Evolutionary conservation across 495 filamentous ascomycete species (phyloP).

Genomic region (Tetracladium setigerum): DNA sequence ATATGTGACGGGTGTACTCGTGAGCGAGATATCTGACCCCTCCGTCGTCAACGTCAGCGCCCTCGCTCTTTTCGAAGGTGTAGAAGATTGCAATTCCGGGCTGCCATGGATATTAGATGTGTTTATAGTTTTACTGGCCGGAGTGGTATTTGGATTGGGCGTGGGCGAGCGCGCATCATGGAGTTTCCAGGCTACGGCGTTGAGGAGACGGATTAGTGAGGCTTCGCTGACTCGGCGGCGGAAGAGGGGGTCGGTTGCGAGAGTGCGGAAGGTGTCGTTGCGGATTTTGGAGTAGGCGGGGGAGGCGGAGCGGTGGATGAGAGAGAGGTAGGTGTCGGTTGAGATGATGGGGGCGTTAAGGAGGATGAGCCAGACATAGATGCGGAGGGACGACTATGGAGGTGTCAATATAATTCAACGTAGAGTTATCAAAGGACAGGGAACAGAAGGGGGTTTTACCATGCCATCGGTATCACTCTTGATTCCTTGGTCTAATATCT

Average conservation of each 20-base stretch:
- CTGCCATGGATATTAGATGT: slow-evolving; percentile 23
- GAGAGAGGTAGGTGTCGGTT: slow-evolving; percentile 79
- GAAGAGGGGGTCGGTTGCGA: slow-evolving; percentile 93
- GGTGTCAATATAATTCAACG: background rate
- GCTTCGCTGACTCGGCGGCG: slow-evolving; percentile 92
- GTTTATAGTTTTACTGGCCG: slow-evolving; percentile 12
- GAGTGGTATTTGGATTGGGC: background rate
- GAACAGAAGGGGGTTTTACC: slow-evolving; percentile 42
- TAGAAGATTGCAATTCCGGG: slow-evolving; percentile 29
- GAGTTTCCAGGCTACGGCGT: slow-evolving; percentile 89
- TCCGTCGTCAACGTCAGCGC: slow-evolving; percentile 50
- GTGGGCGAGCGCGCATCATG: slow-evolving; percentile 50
- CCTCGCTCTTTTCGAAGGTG: slow-evolving; percentile 38
- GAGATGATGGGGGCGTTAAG: slow-evolving; percentile 75
- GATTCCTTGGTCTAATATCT: slow-evolving; percentile 71
- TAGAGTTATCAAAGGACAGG: background rate
- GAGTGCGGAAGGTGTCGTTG: slow-evolving; percentile 94
- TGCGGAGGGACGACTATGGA: slow-evolving; percentile 75
- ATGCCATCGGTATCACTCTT: slow-evolving; percentile 84
- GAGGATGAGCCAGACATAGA: slow-evolving; percentile 93
- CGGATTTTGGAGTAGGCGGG: slow-evolving; percentile 95
- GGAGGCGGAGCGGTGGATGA: slow-evolving; percentile 88
- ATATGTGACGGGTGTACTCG: slow-evolving; percentile 68
- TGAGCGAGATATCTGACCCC: slow-evolving; percentile 40
- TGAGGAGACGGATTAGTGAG: slow-evolving; percentile 89